A percentile compares a stretch with the other conserved stretches of the same genome.
Conservation (phyloP, 129 eudicot genomes). For the Lactuca sativa region DNA sequence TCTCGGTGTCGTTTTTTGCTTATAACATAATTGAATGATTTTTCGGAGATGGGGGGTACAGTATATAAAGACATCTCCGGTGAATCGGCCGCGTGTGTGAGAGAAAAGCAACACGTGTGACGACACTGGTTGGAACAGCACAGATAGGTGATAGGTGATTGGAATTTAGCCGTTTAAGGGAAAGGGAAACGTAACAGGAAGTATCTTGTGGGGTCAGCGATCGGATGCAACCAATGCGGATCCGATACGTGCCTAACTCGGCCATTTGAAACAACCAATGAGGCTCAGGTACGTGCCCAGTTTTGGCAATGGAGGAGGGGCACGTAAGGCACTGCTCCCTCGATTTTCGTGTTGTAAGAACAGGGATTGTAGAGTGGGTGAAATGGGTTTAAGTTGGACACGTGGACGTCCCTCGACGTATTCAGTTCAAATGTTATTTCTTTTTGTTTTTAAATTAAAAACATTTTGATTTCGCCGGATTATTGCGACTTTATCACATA, state of each 20-base stretch:
- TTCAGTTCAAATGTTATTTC: background rate
- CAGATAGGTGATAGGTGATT: constrained; percentile 32
- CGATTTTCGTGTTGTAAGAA: background rate
- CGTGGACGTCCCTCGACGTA: constrained; percentile 10
- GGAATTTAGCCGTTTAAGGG: constrained; percentile 5
- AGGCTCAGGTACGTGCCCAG: constrained; percentile 25
- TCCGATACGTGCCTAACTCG: constrained; percentile 28
- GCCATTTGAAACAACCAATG: constrained; percentile 23
- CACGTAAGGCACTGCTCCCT: constrained; percentile 29
- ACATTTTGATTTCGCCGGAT: background rate
- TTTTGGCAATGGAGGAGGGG: constrained; percentile 17
- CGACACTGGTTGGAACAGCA: constrained; percentile 24
- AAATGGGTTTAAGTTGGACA: background rate
- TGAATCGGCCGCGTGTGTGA: constrained; percentile 28
- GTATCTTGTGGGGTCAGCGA: constrained; percentile 4
- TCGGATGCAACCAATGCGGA: constrained; percentile 15
- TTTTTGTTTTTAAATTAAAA: background rate
- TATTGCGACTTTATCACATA: too few relatives aligned
- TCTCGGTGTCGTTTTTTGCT: background rate
- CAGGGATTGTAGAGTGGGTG: background rate
- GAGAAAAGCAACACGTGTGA: constrained; percentile 30
- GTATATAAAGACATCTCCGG: background rate
- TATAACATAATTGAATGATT: background rate
- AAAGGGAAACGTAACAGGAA: background rate
- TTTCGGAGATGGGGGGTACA: background rate